A percentile compares a stretch with the other conserved stretches of the same genome.
These are phyloP conservation scores for Lactifluus rugatus DNA, from an alignment of 768 basidiomycete genomes.

Conservation along the genomic window DNA sequence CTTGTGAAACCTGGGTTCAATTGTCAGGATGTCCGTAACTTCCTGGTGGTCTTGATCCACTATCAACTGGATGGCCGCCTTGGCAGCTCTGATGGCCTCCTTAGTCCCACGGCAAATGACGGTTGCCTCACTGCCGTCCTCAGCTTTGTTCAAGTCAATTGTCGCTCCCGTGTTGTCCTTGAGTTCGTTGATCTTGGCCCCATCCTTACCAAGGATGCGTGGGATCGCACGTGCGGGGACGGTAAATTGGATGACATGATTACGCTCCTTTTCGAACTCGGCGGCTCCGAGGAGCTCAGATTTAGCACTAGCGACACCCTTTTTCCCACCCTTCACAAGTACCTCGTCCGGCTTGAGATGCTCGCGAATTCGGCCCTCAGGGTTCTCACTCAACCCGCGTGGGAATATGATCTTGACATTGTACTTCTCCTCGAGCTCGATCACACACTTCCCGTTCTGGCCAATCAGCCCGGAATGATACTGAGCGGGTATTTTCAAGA, in stretches of 20 bases:
- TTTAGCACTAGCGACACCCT: no score
- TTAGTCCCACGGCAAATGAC: slow-evolving; percentile 84
- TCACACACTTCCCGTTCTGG: slow-evolving; percentile 87
- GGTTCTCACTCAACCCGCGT: slow-evolving; percentile 55
- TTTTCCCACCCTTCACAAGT: slow-evolving; percentile 46
- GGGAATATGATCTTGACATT: slow-evolving; percentile 96
- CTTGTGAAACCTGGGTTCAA: slow-evolving; percentile 86
- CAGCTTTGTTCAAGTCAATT: slow-evolving; percentile 83
- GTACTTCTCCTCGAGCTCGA: slow-evolving; percentile 92
- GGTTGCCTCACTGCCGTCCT: slow-evolving; percentile 42
- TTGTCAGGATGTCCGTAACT: slow-evolving; percentile 46
- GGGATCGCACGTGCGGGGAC: slow-evolving; percentile 80
- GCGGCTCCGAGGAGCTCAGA: no score
- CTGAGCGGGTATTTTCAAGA: slow-evolving; percentile 76
- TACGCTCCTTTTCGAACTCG: slow-evolving; percentile 80
- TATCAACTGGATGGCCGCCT: slow-evolving; percentile 74
- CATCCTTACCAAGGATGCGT: slow-evolving; percentile 85
- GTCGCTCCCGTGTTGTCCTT: slow-evolving; percentile 83
- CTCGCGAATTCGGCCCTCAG: slow-evolving; percentile 62
- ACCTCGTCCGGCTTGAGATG: slow-evolving; percentile 85
- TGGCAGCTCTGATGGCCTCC: slow-evolving; percentile 75
- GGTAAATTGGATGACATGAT: slow-evolving; percentile 70
- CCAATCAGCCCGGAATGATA: slow-evolving; percentile 93
- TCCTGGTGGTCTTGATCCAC: slow-evolving; percentile 81
- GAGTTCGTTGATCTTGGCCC: slow-evolving; percentile 87